These are phyloP conservation scores for Mycena capillaripes DNA, from an alignment of 768 basidiomycete species.

Conservation along the genomic window DNA sequence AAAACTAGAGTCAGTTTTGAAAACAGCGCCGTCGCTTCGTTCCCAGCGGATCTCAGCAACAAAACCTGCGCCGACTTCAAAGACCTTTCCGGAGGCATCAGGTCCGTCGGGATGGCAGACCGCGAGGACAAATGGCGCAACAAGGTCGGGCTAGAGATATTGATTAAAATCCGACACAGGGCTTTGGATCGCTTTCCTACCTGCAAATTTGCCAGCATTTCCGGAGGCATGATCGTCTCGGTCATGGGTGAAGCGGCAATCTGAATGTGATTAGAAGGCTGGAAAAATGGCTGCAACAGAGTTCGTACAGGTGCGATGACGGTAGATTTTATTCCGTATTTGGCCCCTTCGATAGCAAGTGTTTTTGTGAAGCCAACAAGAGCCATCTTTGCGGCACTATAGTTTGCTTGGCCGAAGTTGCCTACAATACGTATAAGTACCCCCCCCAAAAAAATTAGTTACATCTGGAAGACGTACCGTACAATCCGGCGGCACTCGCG, in stretches of 20 bases:
- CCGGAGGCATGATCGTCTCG: slow-evolving; percentile 93
- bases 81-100: slow-evolving; percentile 85
- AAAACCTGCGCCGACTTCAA: slow-evolving; percentile 95
- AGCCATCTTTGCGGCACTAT: slow-evolving; percentile 98
- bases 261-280: slow-evolving; percentile 51
- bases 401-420: slow-evolving; percentile 98
- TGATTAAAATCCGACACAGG: slow-evolving; percentile 18
- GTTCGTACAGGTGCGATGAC: slow-evolving; percentile 89
- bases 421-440: slow-evolving; percentile 56
- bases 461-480: slow-evolving; percentile 64
- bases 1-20: slow-evolving; percentile 91
- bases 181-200: slow-evolving; percentile 50
- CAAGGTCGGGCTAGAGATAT: slow-evolving; percentile 80
- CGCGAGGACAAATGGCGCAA: slow-evolving; percentile 93
- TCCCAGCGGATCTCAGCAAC: slow-evolving; percentile 95
- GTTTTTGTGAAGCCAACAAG: slow-evolving; percentile 94
- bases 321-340: slow-evolving; percentile 89
- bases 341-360: slow-evolving; percentile 91
- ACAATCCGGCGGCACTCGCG: slow-evolving; percentile 94
- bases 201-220: slow-evolving; percentile 90
- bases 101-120: slow-evolving; percentile 89
- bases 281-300: not conserved
- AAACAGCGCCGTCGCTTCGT: slow-evolving; percentile 86
- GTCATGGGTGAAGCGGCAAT: slow-evolving; percentile 98
- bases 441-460: not conserved